phyloP scores from a whole-genome alignment of 2,329 filamentous ascomycete species.

The Aspergillus sp. region DNA sequence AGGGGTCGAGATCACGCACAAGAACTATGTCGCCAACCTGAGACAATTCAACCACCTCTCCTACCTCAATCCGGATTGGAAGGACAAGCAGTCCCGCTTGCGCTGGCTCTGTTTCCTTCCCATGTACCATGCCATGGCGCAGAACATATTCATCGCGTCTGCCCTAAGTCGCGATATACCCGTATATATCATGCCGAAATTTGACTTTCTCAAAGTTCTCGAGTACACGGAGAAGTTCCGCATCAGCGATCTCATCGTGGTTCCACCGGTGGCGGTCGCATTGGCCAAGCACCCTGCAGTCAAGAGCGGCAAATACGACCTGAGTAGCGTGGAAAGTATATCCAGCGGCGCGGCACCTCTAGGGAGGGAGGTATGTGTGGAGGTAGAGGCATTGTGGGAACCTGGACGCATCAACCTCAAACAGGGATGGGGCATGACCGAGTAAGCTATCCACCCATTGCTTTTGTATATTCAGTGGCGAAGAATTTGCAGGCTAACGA shows the following conservation, averaged over 20 bases:
- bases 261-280: conserved; percentile 74
- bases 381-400: conserved; percentile 61
- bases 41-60: conserved; percentile 58
- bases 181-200: conserved; percentile 76
- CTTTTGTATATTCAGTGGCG: conserved; percentile 4
- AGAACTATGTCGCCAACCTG: conserved; percentile 73
- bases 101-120: conserved; percentile 69
- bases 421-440: conserved; percentile 90
- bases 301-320: conserved; percentile 60
- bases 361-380: conserved; percentile 53
- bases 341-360: conserved; percentile 71
- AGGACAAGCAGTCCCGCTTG: conserved; percentile 45
- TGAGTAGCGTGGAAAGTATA: conserved; percentile 64
- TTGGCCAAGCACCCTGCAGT: conserved; percentile 71
- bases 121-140: conserved; percentile 73
- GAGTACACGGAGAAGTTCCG: conserved; percentile 66
- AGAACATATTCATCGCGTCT: conserved; percentile 68
- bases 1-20: conserved; percentile 79
- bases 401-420: conserved; percentile 54
- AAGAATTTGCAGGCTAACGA: conserved; percentile 10
- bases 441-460: conserved; percentile 44
- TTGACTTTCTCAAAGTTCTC: conserved; percentile 74
- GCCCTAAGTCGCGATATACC: conserved; percentile 56
- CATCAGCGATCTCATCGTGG: conserved; percentile 67
- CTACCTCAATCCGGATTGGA: conserved; percentile 52